These are phyloP conservation scores for Pseudofabraea citricarpa DNA, from an alignment of 2,329 filamentous ascomycete genomes.

Conservation along the genomic window DNA sequence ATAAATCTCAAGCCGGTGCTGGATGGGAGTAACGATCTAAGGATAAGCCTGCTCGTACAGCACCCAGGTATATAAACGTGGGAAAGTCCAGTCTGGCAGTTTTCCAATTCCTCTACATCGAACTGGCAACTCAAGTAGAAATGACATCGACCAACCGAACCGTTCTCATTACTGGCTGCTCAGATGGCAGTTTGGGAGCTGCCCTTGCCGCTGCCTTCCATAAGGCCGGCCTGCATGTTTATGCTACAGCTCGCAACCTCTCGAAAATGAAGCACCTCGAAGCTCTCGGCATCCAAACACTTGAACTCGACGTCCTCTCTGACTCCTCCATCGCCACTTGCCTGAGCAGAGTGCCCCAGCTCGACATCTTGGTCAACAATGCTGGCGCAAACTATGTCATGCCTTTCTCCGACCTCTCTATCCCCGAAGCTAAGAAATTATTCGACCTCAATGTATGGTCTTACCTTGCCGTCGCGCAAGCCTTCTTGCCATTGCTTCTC, in stretches of 20 bases:
- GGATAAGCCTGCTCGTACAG: no score
- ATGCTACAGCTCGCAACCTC: slow-evolving; percentile 11
- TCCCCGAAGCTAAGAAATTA: slow-evolving; percentile 8
- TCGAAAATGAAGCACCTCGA: slow-evolving; percentile 8
- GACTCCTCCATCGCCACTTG: slow-evolving; percentile 20
- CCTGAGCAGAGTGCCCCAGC: slow-evolving; percentile 23
- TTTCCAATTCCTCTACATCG: not conserved
- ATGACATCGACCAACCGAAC: slow-evolving; percentile 8
- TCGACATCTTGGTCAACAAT: slow-evolving; percentile 41
- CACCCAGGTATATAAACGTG: no score
- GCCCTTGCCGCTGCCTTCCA: slow-evolving; percentile 27
- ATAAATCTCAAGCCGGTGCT: not conserved
- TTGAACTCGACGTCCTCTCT: slow-evolving; percentile 33
- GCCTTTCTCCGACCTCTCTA: slow-evolving; percentile 3
- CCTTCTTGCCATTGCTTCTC: slow-evolving; percentile 24
- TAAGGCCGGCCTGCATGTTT: slow-evolving; percentile 12
- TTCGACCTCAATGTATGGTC: slow-evolving; percentile 26
- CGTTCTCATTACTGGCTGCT: slow-evolving; percentile 32
- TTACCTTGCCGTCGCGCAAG: slow-evolving; percentile 26
- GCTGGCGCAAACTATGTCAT: slow-evolving; percentile 25
- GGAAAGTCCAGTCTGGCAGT: not conserved
- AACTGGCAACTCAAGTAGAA: not conserved
- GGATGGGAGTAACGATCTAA: no score
- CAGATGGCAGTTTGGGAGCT: slow-evolving; percentile 28
- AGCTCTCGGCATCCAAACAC: slow-evolving; percentile 10